Percentiles rank a stretch among this genome's conserved stretches.
Conservation (phyloP, 805 yeast genomes). For the Jamesozyma gamospora region DNA sequence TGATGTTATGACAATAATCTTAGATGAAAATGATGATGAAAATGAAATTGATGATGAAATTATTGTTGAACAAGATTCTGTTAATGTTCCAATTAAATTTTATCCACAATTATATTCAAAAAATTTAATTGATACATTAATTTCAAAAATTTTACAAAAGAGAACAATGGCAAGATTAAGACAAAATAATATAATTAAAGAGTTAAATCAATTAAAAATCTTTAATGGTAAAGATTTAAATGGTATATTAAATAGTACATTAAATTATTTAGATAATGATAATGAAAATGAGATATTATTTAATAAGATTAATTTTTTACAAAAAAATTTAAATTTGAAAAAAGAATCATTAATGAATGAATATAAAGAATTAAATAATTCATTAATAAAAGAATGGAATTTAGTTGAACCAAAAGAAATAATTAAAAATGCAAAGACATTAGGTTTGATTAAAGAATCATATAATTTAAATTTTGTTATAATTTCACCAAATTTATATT, state of each 20-base stretch:
- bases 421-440: constrained; percentile 16
- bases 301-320: background rate
- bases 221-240: constrained; percentile 26
- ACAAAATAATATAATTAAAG: constrained; percentile 12
- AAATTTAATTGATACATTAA: constrained; percentile 18
- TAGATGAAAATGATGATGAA: constrained; percentile 25
- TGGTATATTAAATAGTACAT: constrained; percentile 21
- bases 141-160: constrained; percentile 17
- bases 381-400: constrained; percentile 22
- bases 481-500: constrained; percentile 25
- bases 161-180: constrained; percentile 14
- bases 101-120: constrained; percentile 28
- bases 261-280: constrained; percentile 18
- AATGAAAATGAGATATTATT: constrained; percentile 7
- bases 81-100: constrained; percentile 25
- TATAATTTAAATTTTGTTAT: constrained; percentile 19
- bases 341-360: constrained; percentile 15
- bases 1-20: constrained; percentile 23
- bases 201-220: constrained; percentile 21
- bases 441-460: constrained; percentile 22
- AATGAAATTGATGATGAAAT: constrained; percentile 9
- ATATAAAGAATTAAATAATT: constrained; percentile 21
- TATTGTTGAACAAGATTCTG: constrained; percentile 14
- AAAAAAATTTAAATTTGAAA: constrained; percentile 5
- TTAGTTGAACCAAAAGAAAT: constrained; percentile 23